Percentiles rank a stretch among this genome's conserved stretches.
These are phyloP conservation scores for Monilinia laxa DNA, from an alignment of 2,329 filamentous ascomycete genomes.

Conservation along the genomic window DNA sequence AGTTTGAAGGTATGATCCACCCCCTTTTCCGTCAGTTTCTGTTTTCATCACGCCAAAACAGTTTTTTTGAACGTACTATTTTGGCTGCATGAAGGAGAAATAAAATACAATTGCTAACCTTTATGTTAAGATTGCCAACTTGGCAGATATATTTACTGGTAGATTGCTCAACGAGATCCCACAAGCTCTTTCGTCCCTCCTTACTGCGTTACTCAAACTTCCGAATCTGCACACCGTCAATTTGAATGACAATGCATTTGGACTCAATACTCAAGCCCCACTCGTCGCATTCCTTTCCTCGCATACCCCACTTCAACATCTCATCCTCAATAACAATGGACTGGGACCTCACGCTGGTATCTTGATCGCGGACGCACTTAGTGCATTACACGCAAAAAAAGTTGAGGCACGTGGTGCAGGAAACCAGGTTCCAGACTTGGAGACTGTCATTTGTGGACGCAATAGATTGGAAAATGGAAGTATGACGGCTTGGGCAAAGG, in stretches of 20 bases:
- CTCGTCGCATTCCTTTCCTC: slow-evolving; percentile 87
- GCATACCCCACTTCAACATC: slow-evolving; percentile 86
- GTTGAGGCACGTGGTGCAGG: slow-evolving; percentile 70
- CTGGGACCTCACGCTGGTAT: slow-evolving; percentile 89
- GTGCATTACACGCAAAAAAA: slow-evolving; percentile 80
- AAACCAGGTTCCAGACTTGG: slow-evolving; percentile 74
- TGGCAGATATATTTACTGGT: slow-evolving; percentile 97
- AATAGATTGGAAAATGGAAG: slow-evolving; percentile 94
- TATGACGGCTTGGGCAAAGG: slow-evolving; percentile 92
- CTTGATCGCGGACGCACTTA: slow-evolving; percentile 83
- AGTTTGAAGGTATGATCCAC: slow-evolving; percentile 62
- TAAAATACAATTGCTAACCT: slow-evolving; percentile 6
- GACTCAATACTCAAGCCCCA: slow-evolving; percentile 89
- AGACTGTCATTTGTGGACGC: slow-evolving; percentile 96
- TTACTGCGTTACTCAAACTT: slow-evolving; percentile 83
- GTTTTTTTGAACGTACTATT: too few relatives aligned
- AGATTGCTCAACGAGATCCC: slow-evolving; percentile 93
- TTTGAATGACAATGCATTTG: slow-evolving; percentile 97
- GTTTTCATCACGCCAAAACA: neutral
- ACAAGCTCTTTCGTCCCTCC: slow-evolving; percentile 77
- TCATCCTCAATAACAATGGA: slow-evolving; percentile 98
- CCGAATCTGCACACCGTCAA: slow-evolving; percentile 88
- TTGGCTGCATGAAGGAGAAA: neutral
- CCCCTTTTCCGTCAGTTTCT: neutral
- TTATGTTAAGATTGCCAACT: slow-evolving; percentile 67